phyloP scores from a whole-genome alignment of 1,284 basidiomycete genomes.

The Wallemia mellicola region DNA sequence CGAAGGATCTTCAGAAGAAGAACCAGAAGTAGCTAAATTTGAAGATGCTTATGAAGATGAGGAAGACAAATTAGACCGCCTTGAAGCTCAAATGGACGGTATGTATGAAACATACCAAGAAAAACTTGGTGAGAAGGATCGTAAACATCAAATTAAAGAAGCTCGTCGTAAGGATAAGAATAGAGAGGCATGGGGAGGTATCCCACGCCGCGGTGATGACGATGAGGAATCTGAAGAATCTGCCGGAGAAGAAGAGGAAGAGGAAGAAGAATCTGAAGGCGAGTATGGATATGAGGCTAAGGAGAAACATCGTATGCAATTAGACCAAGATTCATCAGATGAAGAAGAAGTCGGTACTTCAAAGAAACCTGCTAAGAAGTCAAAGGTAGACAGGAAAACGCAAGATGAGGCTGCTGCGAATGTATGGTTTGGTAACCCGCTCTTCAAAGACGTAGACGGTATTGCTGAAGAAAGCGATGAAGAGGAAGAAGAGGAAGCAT shows the following conservation, averaged over 20 bases:
- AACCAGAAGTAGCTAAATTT: conserved; percentile 18
- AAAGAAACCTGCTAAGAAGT: background rate
- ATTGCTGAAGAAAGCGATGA: conserved; percentile 22
- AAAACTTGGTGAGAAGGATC: conserved; percentile 50
- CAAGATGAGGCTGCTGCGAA: conserved; percentile 20
- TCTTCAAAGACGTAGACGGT: conserved; percentile 49
- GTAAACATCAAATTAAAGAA: conserved; percentile 68
- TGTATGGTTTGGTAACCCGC: conserved; percentile 83
- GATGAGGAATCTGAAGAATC: conserved; percentile 11
- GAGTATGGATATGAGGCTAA: conserved; percentile 31
- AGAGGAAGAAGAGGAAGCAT: conserved; percentile 20
- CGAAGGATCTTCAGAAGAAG: conserved; percentile 10
- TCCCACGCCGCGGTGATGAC: conserved; percentile 15
- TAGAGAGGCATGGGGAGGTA: conserved; percentile 45
- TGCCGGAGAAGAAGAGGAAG: conserved; percentile 17
- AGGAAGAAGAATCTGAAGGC: conserved; percentile 42
- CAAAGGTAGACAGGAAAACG: conserved; percentile 10
- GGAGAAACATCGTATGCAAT: conserved; percentile 5
- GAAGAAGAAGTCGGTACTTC: conserved; percentile 12
- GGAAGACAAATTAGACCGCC: conserved; percentile 27
- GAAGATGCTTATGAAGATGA: conserved; percentile 27
- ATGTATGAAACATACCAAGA: conserved; percentile 69
- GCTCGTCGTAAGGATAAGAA: conserved; percentile 40
- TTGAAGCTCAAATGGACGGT: conserved; percentile 64
- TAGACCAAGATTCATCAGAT: conserved; percentile 4